phyloP scores from a whole-genome alignment of 768 basidiomycete genomes.

The Trametes coccinea region DNA sequence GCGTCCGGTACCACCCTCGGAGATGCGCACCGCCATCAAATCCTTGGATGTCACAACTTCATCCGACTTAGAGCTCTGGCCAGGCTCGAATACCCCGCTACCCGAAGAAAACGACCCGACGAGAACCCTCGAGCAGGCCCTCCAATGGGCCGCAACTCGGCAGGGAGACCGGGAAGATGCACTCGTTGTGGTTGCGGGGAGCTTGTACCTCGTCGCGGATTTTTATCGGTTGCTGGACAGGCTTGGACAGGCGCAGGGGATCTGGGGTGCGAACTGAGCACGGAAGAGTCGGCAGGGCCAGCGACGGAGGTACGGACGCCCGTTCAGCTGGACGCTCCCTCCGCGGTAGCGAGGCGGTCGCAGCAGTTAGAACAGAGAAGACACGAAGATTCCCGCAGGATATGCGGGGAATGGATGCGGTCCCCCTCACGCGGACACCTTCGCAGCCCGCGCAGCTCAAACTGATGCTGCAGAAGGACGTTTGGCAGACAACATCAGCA shows the following conservation, averaged over 20 bases:
- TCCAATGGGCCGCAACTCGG: constrained; percentile 42
- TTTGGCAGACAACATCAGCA: neutral
- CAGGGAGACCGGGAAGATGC: constrained; percentile 28
- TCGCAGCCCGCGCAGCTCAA: neutral
- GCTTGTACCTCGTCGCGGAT: constrained; percentile 93
- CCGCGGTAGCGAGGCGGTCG: neutral
- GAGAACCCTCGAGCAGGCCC: constrained; percentile 41
- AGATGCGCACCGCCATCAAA: constrained; percentile 48
- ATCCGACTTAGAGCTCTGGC: constrained; percentile 48
- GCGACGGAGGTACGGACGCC: constrained; percentile 11
- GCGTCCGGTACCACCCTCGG: constrained; percentile 52
- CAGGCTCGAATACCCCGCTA: constrained; percentile 35
- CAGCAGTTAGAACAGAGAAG: constrained; percentile 4
- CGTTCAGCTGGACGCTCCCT: neutral
- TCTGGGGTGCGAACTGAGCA: constrained; percentile 22
- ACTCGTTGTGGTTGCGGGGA: constrained; percentile 82
- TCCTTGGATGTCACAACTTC: constrained; percentile 37
- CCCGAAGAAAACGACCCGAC: constrained; percentile 9
- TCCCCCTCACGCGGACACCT: neutral
- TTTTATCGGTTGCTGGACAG: constrained; percentile 58
- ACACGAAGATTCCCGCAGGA: neutral
- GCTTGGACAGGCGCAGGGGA: constrained; percentile 14
- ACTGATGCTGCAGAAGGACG: neutral
- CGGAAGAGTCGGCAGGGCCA: neutral
- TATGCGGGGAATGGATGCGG: neutral